Percentiles rank a stretch among this genome's conserved stretches.
phyloP scores from a whole-genome alignment of 2,329 filamentous ascomycete genomes.

The Aureobasidium lini region DNA sequence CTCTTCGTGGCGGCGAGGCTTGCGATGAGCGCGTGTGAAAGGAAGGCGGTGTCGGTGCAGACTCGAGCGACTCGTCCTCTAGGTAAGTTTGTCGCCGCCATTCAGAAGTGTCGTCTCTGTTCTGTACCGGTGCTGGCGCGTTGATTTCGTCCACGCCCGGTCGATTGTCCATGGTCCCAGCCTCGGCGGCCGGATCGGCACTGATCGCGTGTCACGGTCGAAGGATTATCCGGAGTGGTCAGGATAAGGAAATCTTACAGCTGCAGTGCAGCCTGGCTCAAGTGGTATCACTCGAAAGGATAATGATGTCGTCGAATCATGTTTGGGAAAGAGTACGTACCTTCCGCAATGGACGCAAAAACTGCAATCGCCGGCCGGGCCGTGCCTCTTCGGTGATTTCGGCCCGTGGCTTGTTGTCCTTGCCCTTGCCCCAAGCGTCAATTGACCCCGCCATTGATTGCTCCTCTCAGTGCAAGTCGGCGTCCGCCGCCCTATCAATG shows the following conservation, averaged over 20 bases:
- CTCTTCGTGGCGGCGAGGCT: neutral
- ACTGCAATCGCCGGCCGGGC: neutral
- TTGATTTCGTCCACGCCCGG: conserved; percentile 14
- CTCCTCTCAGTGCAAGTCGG: neutral
- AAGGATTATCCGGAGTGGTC: neutral
- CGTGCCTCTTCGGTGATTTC: neutral
- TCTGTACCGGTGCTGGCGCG: conserved; percentile 16
- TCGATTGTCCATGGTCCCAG: too few species aligned
- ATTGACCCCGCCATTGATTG: conserved; percentile 5
- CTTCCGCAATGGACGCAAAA: neutral
- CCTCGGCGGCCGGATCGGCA: too few species aligned
- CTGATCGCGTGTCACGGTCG: too few species aligned
- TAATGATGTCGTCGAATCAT: neutral
- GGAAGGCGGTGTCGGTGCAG: conserved; percentile 25
- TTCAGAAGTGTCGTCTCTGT: neutral
- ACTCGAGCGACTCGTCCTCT: conserved; percentile 40
- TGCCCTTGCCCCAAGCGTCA: neutral
- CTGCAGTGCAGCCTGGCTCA: neutral
- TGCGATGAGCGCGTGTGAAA: conserved; percentile 14
- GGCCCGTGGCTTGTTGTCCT: neutral
- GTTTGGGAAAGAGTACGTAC: neutral
- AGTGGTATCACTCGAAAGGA: neutral
- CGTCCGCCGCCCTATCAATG: conserved; percentile 2
- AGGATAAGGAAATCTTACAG: neutral
- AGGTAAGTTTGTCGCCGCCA: conserved; percentile 4